Evolutionary conservation across 805 yeast genomes (phyloP), one percentile per base, ranked within the genome.

Genomic region (Pichia phayaonensis): DNA sequence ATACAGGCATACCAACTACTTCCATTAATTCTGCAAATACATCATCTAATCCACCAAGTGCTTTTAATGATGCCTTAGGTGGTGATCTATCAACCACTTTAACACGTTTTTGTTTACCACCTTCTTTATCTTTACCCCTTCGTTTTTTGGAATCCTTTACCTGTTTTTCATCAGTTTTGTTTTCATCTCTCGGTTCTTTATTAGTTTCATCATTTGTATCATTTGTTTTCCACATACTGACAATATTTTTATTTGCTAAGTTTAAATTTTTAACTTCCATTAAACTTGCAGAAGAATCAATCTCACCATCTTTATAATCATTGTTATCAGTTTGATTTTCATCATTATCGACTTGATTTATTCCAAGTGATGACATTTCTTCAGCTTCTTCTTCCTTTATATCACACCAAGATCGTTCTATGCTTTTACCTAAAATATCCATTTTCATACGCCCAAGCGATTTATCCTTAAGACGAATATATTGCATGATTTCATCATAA

Each of bases 11-110:
- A 1, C 95, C 97, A 1, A 94, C 85, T 39, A 90, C 72, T 65
- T 94, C 98, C 84, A 87, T 81, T 21, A 94, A 72, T 64, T 90
- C 94, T 5, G 87, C 77, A 23, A 90, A 81, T n/a, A 90, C 82
- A 49, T 77, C 81, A 56, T 85, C 95, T 69, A 94, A 79, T 2
- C 99, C 99, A 26, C 99, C 99, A 15, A 94, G 70, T 31, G 89
- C 81, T 4, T 85, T 73, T 27, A 94, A 70, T 4, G 83, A 79
- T 0, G 82, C 67, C 2, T 76, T 69, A 21, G 96, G 95, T 38
- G 90, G 86, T 15, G 83, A 69, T 68, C 86, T 77, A 60, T 82
- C 84, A 54, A 60, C 38, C 10, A 34, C 62, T 61, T 65, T 67
- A n/a, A 54, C 46, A 24, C 64, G 54, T 47, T 50, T 50, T 26